Base-by-base conservation (phyloP, 2,329 filamentous ascomycete genomes). In the Neonectria magnoliae region DNA sequence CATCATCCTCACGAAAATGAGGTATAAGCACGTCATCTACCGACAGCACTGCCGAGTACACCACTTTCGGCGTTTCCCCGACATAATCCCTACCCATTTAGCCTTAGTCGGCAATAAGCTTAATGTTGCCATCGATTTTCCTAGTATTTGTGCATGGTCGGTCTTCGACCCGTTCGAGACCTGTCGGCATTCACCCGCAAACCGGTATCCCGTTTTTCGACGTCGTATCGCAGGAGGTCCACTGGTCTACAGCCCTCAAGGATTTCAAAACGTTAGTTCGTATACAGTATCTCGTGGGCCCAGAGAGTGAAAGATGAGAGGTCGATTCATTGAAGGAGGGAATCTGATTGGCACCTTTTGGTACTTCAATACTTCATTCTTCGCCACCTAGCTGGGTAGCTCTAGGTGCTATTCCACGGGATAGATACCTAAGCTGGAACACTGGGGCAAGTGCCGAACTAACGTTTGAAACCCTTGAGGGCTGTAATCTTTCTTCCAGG, bases 11-110 rank as follows among this genome's bases (percentile, higher is more conserved):
- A 6, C 16, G 45, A 54, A 58, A 58, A 63, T 63, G 60, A 54
- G 48, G 60, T 63, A 38, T 54, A 52, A 63, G 60, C 54, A 63
- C 60, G 60, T 22, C 60, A 63, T 63, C 55, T 33, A 50, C 41
- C 11, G 20, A 29, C 20, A 31, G 13, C 44, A 47, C 33, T 31
- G 16, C 51, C 33, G 55, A 61, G 55, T 38, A 48, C 56, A 56
- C 45, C 50, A 38, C 27, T 11, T 44, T 61, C 52, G 38, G 52
- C 18, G 36, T 29, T 9, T 13, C 4, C 33, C 59, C 59, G 59
- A 61, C 14, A 44, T 25, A 33, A 25, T 56, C 59, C 59, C 33
- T 25, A 41, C 41, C 16, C 4, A 22, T 51, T 25, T 27, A 20
- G 36, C 4, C 52, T 22, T 18, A 13, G 8, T 27, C 13, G 25